A percentile compares a stretch with the other conserved stretches of the same genome.
Conservation (phyloP, 2,329 filamentous ascomycete species). For the Mycosphaerelloides madeirae region DNA sequence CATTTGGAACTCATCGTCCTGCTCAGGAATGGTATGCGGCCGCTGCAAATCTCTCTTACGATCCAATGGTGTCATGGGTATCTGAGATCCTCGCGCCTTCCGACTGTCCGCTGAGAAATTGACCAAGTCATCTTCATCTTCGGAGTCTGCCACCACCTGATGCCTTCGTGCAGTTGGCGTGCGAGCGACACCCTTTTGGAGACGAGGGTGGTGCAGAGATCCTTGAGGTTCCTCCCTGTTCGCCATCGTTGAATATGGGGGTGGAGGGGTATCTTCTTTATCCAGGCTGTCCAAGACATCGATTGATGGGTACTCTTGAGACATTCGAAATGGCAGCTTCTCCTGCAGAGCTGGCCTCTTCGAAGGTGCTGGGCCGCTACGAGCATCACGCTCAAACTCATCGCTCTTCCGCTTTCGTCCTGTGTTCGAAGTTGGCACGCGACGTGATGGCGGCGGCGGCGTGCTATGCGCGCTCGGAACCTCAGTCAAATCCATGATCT, state of each 20-base stretch:
- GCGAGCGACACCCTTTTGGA: too few relatives aligned
- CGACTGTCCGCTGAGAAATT: conserved; percentile 16
- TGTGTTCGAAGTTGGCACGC: conserved; percentile 6
- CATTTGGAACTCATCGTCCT: background rate
- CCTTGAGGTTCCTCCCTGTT: background rate
- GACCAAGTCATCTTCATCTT: conserved; percentile 28
- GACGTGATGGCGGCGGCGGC: conserved; percentile 13
- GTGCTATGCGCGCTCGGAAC: conserved; percentile 19
- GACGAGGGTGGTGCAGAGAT: too few relatives aligned
- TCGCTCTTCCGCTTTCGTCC: conserved; percentile 45
- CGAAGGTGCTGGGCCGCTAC: conserved; percentile 6
- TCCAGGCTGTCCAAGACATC: conserved; percentile 28
- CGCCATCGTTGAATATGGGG: conserved; percentile 44
- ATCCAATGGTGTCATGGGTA: conserved; percentile 1
- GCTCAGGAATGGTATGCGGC: background rate
- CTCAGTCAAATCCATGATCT: conserved; percentile 34
- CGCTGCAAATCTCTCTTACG: background rate
- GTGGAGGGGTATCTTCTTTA: conserved; percentile 26
- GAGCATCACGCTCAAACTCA: conserved; percentile 35
- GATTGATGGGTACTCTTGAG: conserved; percentile 36
- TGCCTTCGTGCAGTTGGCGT: too few relatives aligned
- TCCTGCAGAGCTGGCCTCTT: conserved; percentile 7
- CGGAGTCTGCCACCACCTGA: conserved; percentile 24
- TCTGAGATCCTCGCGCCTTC: conserved; percentile 1
- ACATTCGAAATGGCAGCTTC: conserved; percentile 9